Evolutionary conservation across 768 basidiomycete species (phyloP).

Genomic region (Nidularia sp.): DNA sequence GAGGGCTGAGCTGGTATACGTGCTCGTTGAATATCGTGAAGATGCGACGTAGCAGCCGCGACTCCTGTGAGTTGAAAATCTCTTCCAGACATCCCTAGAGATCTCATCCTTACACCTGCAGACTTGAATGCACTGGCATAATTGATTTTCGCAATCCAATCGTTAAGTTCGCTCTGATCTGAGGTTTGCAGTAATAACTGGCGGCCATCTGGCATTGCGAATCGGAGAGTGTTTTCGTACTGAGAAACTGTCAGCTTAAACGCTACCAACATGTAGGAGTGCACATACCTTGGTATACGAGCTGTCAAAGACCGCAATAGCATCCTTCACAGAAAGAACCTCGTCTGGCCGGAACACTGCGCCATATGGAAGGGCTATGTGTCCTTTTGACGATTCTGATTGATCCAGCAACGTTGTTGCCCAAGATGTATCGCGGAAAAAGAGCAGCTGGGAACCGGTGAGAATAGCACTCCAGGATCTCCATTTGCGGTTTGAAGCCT

Average conservation of each 20-base stretch:
- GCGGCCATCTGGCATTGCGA: conserved; percentile 72
- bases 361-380: conserved; percentile 31
- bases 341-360: conserved; percentile 77
- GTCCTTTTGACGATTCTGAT: conserved; percentile 17
- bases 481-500: conserved; percentile 81
- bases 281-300: conserved; percentile 68
- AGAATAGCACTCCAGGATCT: conserved; percentile 79
- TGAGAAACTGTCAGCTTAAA: conserved; percentile 13
- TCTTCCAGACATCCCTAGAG: conserved; percentile 60
- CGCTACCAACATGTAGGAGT: neutral
- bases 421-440: conserved; percentile 76
- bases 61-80: conserved; percentile 78
- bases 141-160: conserved; percentile 91
- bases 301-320: conserved; percentile 77
- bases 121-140: conserved; percentile 93
- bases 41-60: conserved; percentile 82
- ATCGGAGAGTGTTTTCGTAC: conserved; percentile 73
- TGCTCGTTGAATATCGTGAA: conserved; percentile 55
- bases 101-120: conserved; percentile 76
- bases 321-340: conserved; percentile 69
- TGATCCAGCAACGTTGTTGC: conserved; percentile 34
- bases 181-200: conserved; percentile 78
- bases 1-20: conserved; percentile 15
- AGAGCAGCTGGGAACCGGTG: conserved; percentile 85
- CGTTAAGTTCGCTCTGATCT: conserved; percentile 70